A percentile compares a stretch with the other conserved stretches of the same genome.
phyloP scores from a whole-genome alignment of 257 asterid genomes.

The Gentiana macrophylla region DNA sequence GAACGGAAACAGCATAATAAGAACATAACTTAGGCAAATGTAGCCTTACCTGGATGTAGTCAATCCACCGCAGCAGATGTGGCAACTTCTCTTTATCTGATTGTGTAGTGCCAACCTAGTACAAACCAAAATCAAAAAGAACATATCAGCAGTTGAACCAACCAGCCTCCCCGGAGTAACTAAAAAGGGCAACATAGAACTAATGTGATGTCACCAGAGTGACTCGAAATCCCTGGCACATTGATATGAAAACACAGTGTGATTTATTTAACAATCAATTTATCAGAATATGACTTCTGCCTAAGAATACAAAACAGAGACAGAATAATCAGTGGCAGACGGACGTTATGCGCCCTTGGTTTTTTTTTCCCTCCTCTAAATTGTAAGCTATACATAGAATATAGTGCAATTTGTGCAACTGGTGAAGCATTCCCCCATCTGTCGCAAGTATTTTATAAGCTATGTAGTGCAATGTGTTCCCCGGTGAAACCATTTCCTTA shows the following conservation, averaged over 20 bases:
- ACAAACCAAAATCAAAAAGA: slow-evolving; percentile 8
- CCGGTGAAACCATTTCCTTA: no score
- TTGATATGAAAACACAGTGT: background rate
- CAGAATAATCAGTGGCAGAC: background rate
- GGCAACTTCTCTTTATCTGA: slow-evolving; percentile 52
- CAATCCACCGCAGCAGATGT: slow-evolving; percentile 77
- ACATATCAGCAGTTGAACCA: slow-evolving; percentile 1
- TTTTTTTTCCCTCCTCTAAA: no score
- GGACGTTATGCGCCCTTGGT: no score
- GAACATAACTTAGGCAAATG: background rate
- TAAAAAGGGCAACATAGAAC: background rate
- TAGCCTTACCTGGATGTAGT: slow-evolving; percentile 70
- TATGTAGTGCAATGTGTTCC: no score
- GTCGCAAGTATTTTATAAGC: no score
- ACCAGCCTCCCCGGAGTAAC: slow-evolving; percentile 3
- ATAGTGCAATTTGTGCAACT: no score
- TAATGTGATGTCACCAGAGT: background rate
- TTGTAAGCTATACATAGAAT: no score
- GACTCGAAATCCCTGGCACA: background rate
- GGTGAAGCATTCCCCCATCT: no score
- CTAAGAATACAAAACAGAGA: background rate
- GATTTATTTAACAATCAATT: background rate
- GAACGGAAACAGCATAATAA: background rate
- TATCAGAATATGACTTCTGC: background rate
- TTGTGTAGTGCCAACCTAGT: slow-evolving; percentile 46